Evolutionary conservation across 164 flowering plant species (phyloP).

Genomic region (Magnolia kwangsiensis): DNA sequence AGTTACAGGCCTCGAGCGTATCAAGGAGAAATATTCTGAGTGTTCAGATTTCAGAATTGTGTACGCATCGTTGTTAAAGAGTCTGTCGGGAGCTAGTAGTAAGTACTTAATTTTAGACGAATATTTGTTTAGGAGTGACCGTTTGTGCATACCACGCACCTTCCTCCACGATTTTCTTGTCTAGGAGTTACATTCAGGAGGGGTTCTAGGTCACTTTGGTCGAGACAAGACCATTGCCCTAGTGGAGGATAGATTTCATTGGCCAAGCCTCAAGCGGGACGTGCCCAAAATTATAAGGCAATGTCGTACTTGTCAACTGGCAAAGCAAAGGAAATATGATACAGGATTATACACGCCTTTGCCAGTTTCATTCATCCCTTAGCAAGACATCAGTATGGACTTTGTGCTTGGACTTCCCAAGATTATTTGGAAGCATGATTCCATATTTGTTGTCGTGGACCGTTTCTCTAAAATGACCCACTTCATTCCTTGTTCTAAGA

Average conservation of each 20-base stretch:
- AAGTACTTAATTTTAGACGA: too few species aligned
- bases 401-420: neutral
- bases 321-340: neutral
- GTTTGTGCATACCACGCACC: too few species aligned
- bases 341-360: neutral
- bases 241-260: neutral
- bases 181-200: neutral
- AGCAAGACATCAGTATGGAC: neutral
- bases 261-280: neutral
- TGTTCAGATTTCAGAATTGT: too few species aligned
- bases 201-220: neutral
- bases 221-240: neutral
- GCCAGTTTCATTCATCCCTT: neutral
- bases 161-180: neutral
- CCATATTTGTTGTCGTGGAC: neutral
- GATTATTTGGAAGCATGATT: neutral
- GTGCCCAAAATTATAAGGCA: neutral
- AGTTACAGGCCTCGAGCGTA: too few species aligned
- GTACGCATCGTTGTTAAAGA: too few species aligned
- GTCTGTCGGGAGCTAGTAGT: too few species aligned
- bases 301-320: neutral
- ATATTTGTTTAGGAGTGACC: too few species aligned
- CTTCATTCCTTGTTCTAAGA: neutral
- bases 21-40: too few species aligned
- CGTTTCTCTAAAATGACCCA: conserved; percentile 5